Evolutionary conservation across 106 monocot genomes (phyloP).

Genomic region (Agapanthus africanus): DNA sequence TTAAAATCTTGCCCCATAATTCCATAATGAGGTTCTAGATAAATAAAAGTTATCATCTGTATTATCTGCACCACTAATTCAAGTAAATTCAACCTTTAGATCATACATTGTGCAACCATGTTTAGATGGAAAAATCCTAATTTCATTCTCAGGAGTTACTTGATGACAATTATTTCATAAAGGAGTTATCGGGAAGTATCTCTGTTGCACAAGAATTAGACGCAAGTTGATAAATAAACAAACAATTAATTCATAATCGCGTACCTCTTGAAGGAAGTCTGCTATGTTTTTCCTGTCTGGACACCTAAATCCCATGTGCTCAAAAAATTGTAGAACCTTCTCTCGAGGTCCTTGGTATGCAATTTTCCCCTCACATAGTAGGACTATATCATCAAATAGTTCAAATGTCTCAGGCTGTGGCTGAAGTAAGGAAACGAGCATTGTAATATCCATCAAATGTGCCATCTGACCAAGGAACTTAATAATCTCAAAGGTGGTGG

Average conservation of each 20-base stretch:
- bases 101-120: no score
- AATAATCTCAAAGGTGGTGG: conserved; percentile 80
- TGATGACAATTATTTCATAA: no score
- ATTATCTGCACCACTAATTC: no score
- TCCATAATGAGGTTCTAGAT: no score
- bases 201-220: no score
- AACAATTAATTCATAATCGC: not conserved
- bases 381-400: conserved; percentile 69
- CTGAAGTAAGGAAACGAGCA: conserved; percentile 82
- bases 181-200: no score
- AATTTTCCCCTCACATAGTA: conserved; percentile 67
- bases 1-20: no score
- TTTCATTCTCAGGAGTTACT: no score
- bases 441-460: conserved; percentile 64
- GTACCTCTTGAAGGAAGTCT: conserved; percentile 86
- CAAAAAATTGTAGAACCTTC: conserved; percentile 60
- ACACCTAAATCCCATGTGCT: conserved; percentile 63
- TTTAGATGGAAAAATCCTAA: no score
- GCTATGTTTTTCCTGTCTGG: conserved; percentile 68
- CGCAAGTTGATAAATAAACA: no score
- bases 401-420: conserved; percentile 79
- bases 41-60: no score
- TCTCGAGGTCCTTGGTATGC: conserved; percentile 77
- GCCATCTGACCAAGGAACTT: conserved; percentile 67
- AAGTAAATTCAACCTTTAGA: no score